phyloP scores from a whole-genome alignment of 768 basidiomycete genomes.

The Naganishia vishniacii region DNA sequence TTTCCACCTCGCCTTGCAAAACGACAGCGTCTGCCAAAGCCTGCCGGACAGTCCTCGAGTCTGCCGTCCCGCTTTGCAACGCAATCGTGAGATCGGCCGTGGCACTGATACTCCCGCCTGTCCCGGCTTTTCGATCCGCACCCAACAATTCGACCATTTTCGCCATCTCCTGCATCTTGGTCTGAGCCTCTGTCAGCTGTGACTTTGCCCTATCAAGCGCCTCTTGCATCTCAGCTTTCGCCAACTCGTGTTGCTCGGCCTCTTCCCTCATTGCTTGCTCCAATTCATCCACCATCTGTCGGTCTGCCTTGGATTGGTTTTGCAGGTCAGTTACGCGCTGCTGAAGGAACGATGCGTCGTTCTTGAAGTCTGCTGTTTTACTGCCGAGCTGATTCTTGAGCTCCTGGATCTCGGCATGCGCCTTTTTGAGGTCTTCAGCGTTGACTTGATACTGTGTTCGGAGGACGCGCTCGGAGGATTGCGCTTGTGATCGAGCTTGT shows the following conservation, averaged over 20 bases:
- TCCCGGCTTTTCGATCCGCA: conserved; percentile 28
- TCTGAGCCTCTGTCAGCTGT: conserved; percentile 65
- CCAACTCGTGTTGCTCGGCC: conserved; percentile 31
- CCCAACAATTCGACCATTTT: conserved; percentile 47
- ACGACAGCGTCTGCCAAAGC: conserved; percentile 18
- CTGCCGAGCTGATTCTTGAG: conserved; percentile 20
- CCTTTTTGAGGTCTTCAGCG: conserved; percentile 11
- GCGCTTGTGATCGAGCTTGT: conserved; percentile 12
- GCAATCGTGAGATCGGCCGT: conserved; percentile 13
- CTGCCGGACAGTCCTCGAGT: conserved; percentile 32
- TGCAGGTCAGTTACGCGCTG: conserved; percentile 19
- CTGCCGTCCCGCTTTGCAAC: conserved; percentile 52
- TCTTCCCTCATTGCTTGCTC: conserved; percentile 22
- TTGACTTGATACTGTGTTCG: conserved; percentile 21
- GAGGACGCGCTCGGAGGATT: conserved; percentile 4
- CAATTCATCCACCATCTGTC: conserved; percentile 20
- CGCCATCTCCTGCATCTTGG: conserved; percentile 65
- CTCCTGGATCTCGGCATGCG: conserved; percentile 7
- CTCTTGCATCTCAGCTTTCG: conserved; percentile 63
- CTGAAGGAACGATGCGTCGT: conserved; percentile 17
- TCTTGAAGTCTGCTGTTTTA: conserved; percentile 18
- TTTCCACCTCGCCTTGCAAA: conserved; percentile 19
- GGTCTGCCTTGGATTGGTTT: conserved; percentile 14
- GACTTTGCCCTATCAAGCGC: conserved; percentile 68
- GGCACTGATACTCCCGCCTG: conserved; percentile 14